Base-by-base conservation (phyloP, 2,329 filamentous ascomycete genomes). In the Ascochyta rabiei region DNA sequence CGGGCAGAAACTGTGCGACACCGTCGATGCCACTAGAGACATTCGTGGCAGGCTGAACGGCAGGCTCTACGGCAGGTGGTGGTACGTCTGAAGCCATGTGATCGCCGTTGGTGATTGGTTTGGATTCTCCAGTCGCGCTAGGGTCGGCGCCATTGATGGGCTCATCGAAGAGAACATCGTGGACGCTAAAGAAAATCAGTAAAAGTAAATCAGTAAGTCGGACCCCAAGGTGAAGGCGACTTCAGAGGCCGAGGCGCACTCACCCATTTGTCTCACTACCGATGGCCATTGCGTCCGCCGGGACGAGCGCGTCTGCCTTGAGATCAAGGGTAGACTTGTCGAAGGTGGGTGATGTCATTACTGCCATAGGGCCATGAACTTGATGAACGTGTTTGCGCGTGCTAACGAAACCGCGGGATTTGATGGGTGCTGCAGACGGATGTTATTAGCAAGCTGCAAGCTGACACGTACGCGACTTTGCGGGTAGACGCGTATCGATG, bases 211-310 rank as follows among this genome's bases (percentile, higher is more conserved):
- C 57, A 72, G 57, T 57, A 61, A 38, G 39, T 19, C 34, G 30
- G 2, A 21, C 30, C 42, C 2, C 37, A 42, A 53, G 44, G 57
- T 55, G 40, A 46, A 19, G 8, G 38, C 33, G 34, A n/a, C n/a
- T 24, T 26, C 16, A 48, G 51, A 53, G 47, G 28, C 38, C 53
- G 44, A 24, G 39, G 59, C 47, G 54, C 46, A 83, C 84, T 82
- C 78, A 87, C 85, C 84, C 84, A 70, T 86, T 85, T 66, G 82
- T 76, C 39, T 81, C 78, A 57, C 76, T 72, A 66, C 84, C 79
- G 53, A 84, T 75, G 55, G 80, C 78, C 80, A 83, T 83, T 63
- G 77, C 78, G 66, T 80, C 79, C 67, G 76, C 73, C 66, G 77
- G 74, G 72, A 75, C 64, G 63, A 70, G 65, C 47, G 80, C 76